Evolutionary conservation across 78 protist species (phyloP).

Genomic region (Planoprotostelium fungivorum): DNA sequence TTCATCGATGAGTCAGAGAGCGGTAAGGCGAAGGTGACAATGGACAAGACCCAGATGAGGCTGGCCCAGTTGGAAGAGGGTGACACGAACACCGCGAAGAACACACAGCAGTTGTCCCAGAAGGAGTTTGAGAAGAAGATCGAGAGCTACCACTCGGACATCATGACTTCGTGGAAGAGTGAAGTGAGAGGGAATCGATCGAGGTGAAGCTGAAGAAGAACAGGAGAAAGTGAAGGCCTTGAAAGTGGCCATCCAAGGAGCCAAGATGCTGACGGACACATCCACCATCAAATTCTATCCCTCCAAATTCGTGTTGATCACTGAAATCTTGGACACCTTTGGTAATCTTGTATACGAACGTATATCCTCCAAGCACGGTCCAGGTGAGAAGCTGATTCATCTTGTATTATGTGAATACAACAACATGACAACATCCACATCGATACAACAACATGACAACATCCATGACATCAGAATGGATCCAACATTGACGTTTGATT

Average conservation of each 20-base stretch:
- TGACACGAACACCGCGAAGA: neutral
- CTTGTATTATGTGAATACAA: slow-evolving; percentile 20
- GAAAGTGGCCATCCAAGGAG: slow-evolving; percentile 74
- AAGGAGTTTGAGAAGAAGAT: neutral
- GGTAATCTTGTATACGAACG: slow-evolving; percentile 85
- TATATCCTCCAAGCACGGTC: neutral
- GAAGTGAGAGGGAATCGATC: slow-evolving; percentile 56
- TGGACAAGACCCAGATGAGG: neutral
- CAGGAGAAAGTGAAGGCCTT: slow-evolving; percentile 80
- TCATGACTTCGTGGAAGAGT: slow-evolving; percentile 28
- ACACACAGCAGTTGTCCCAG: neutral
- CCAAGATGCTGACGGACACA: slow-evolving; percentile 66
- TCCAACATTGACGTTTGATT: neutral
- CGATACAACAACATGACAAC: slow-evolving; percentile 24
- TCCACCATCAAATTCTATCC: slow-evolving; percentile 81
- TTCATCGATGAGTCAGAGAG: neutral
- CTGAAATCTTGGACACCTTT: slow-evolving; percentile 89
- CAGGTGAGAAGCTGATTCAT: neutral
- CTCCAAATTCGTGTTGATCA: slow-evolving; percentile 78
- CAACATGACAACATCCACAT: slow-evolving; percentile 10
- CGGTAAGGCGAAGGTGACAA: neutral
- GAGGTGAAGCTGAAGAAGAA: slow-evolving; percentile 62
- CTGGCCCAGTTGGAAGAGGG: neutral
- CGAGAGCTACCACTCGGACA: neutral
- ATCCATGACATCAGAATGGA: slow-evolving; percentile 2